A percentile compares a stretch with the other conserved stretches of the same genome.
phyloP scores from a whole-genome alignment of 2,329 filamentous ascomycete genomes.

The Penicillium sp. region DNA sequence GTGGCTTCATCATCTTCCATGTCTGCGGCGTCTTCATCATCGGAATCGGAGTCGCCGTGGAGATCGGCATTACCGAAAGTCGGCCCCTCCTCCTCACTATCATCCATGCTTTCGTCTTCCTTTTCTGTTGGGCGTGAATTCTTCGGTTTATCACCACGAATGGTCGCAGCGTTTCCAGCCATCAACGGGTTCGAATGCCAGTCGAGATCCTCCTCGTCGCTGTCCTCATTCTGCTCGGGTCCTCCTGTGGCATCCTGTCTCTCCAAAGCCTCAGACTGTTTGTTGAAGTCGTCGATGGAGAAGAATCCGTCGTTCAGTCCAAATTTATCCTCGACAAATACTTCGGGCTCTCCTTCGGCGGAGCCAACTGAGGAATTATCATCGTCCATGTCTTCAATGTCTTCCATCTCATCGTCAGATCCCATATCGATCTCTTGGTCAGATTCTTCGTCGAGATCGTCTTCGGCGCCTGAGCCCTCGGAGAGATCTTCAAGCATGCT shows the following conservation, averaged over 20 bases:
- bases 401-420: slow-evolving; percentile 7
- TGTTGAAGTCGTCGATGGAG: slow-evolving; percentile 96
- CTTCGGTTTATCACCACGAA: slow-evolving; percentile 10
- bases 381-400: slow-evolving; percentile 9
- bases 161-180: slow-evolving; percentile 21
- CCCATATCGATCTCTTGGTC: slow-evolving; percentile 10
- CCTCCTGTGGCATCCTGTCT: slow-evolving; percentile 78
- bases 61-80: slow-evolving; percentile 80
- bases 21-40: slow-evolving; percentile 42
- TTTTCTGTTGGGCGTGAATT: slow-evolving; percentile 40
- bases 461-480: slow-evolving; percentile 14
- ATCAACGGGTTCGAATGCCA: slow-evolving; percentile 77
- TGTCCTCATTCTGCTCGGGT: slow-evolving; percentile 69
- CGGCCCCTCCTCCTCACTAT: slow-evolving; percentile 67
- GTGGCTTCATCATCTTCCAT: slow-evolving; percentile 59
- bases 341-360: slow-evolving; percentile 46
- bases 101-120: slow-evolving; percentile 58
- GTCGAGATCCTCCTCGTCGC: slow-evolving; percentile 89
- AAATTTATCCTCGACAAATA: slow-evolving; percentile 70
- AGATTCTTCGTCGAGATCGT: slow-evolving; percentile 19
- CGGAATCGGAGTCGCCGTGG: slow-evolving; percentile 63
- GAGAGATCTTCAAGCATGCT: slow-evolving; percentile 17
- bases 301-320: slow-evolving; percentile 98
- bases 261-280: slow-evolving; percentile 85
- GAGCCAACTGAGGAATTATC: slow-evolving; percentile 15